A percentile compares a stretch with the other conserved stretches of the same genome.
phyloP scores from a whole-genome alignment of 1,139 yeast species.

The Kluyveromyces marxianus region DNA sequence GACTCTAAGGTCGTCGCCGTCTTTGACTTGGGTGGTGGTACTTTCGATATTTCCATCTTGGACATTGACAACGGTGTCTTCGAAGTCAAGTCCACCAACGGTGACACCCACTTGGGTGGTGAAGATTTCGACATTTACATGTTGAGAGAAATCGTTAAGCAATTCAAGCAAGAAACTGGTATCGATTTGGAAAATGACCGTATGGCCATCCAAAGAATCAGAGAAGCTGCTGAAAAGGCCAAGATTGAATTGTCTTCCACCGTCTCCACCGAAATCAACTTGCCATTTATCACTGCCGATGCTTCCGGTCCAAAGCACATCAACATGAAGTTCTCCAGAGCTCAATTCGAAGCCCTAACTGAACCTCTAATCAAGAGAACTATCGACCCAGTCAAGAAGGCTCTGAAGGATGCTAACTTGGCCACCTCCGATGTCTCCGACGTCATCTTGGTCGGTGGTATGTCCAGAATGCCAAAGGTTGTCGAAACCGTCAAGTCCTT shows the following conservation, averaged over 20 bases:
- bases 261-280: constrained; percentile 86
- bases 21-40: constrained; percentile 98
- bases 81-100: constrained; percentile 96
- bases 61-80: constrained; percentile 95
- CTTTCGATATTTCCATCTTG: constrained; percentile 92
- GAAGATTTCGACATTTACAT: constrained; percentile 87
- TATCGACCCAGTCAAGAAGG: constrained; percentile 96
- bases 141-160: constrained; percentile 83
- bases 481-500: constrained; percentile 88
- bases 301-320: constrained; percentile 98
- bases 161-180: constrained; percentile 89
- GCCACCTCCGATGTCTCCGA: constrained; percentile 83
- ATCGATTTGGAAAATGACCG: constrained; percentile 85
- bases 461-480: constrained; percentile 99
- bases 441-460: constrained; percentile 98
- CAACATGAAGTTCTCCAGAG: constrained; percentile 85
- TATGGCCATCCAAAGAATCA: constrained; percentile 98
- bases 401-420: constrained; percentile 91
- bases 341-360: constrained; percentile 88
- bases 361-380: constrained; percentile 90
- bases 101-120: constrained; percentile 99
- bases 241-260: constrained; percentile 96
- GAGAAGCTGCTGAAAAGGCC: constrained; percentile 99
- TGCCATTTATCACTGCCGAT: constrained; percentile 80
- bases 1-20: constrained; percentile 86